Evolutionary conservation across 2,329 filamentous ascomycete species (phyloP).

Genomic region (Amauroascus verrucosus): DNA sequence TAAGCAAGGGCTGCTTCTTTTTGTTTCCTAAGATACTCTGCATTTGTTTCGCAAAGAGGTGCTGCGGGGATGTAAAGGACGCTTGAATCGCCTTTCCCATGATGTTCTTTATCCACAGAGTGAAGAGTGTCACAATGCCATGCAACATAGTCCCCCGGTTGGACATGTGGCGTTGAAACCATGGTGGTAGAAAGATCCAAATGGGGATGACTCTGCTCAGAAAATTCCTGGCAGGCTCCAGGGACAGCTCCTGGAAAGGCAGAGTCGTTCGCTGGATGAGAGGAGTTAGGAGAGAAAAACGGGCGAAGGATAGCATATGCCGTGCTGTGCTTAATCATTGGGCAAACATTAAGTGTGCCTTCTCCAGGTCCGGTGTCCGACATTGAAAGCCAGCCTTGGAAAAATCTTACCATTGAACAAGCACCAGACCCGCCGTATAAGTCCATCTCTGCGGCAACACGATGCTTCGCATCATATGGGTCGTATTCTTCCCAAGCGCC

Average conservation of each 20-base stretch:
- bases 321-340: slow-evolving; percentile 62
- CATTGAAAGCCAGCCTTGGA: slow-evolving; percentile 82
- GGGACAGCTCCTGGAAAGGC: slow-evolving; percentile 60
- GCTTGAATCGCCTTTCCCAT: slow-evolving; percentile 61
- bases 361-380: slow-evolving; percentile 60
- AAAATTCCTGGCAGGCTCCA: slow-evolving; percentile 56
- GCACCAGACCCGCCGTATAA: slow-evolving; percentile 71
- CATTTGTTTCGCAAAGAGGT: slow-evolving; percentile 65
- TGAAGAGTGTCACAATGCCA: slow-evolving; percentile 77
- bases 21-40: slow-evolving; percentile 59
- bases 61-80: slow-evolving; percentile 86
- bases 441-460: slow-evolving; percentile 60
- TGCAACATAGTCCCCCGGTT: slow-evolving; percentile 63
- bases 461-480: slow-evolving; percentile 64
- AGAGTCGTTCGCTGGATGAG: slow-evolving; percentile 28
- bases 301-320: slow-evolving; percentile 74
- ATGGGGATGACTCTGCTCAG: slow-evolving; percentile 52
- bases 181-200: slow-evolving; percentile 57
- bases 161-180: slow-evolving; percentile 59
- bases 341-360: slow-evolving; percentile 74
- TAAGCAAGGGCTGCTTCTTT: slow-evolving; percentile 60
- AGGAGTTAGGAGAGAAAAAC: slow-evolving; percentile 56
- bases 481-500: slow-evolving; percentile 75
- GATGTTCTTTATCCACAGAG: slow-evolving; percentile 69
- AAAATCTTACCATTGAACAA: slow-evolving; percentile 77